Evolutionary conservation across 2,329 filamentous ascomycete genomes (phyloP), one percentile per base, ranked within the genome.

Genomic region (Allantophomopsis cytisporea): DNA sequence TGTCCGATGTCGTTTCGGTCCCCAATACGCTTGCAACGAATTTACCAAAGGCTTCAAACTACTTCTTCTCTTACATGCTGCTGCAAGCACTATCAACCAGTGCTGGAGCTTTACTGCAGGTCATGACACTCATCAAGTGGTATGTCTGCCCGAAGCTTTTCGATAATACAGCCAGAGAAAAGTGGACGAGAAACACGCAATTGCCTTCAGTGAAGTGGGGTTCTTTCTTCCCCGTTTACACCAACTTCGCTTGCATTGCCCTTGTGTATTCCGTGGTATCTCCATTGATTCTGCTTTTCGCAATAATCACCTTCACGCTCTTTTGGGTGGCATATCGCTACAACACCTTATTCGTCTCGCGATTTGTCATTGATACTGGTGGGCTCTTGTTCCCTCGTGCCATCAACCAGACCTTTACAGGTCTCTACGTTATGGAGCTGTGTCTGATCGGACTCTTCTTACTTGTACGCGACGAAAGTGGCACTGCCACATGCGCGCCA

Each of bases 31-130:
- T 98, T 20, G 89, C 89, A 0, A 58, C 66, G 10, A 91, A 88
- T 43, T 64, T 98, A 5, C 91, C 91, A 2, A 83, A 76, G 49
- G 81, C 88, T 0, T 83, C 86, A 50, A 94, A 95, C 55, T 98
- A 96, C 60, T 98, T 96, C 66, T 96, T 95, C 68, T 89, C 86
- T 1, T 98, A 98, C 70, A 88, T 98, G 78, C 81, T 95, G 55
- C 77, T 98, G 8, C 91, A 96, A 53, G 86, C 88, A 1, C 69
- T 96, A 50, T 87, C 85, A 45, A 87, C 85, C 45, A 94, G 87
- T 57, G 89, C 89, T 1, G 87, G 83, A 57, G 89, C 85, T 1
- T 66, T 96, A 4, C 65, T 95, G 11, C 91, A 96, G 53, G 73
- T 94, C 17, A 76, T 75, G n/a, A 74, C 78, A 3, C 69, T 98